Evolutionary conservation across 2,329 filamentous ascomycete genomes (phyloP).

Genomic region (Fusarium secorum): DNA sequence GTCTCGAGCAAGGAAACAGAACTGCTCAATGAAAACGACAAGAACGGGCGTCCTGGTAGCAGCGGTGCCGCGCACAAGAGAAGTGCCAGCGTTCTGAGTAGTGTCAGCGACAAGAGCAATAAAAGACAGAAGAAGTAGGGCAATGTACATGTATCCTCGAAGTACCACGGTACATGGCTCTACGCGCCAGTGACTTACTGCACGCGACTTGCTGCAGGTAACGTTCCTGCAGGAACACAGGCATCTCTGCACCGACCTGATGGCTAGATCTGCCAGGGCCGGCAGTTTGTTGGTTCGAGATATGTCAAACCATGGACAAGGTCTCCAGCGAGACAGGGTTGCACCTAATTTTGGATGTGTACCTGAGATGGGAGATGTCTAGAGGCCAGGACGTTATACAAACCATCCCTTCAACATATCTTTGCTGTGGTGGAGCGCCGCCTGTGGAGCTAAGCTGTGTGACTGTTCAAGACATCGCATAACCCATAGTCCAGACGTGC

Average conservation of each 20-base stretch:
- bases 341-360: constrained; percentile 7
- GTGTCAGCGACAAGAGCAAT: constrained; percentile 68
- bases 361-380: neutral
- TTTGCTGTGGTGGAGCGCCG: constrained; percentile 20
- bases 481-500: constrained; percentile 4
- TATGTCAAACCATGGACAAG: constrained; percentile 11
- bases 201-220: constrained; percentile 6
- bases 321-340: constrained; percentile 10
- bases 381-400: constrained; percentile 3
- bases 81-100: constrained; percentile 82
- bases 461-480: constrained; percentile 27
- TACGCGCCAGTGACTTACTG: constrained; percentile 27
- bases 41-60: constrained; percentile 47
- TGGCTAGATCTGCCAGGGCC: constrained; percentile 13
- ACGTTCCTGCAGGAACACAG: constrained; percentile 25
- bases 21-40: constrained; percentile 41
- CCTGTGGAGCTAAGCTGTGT: constrained; percentile 16
- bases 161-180: constrained; percentile 35
- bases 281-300: constrained; percentile 31
- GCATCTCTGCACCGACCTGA: constrained; percentile 10
- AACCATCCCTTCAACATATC: constrained; percentile 1
- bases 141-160: constrained; percentile 17
- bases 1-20: constrained; percentile 24
- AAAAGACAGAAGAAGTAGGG: constrained; percentile 64
- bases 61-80: constrained; percentile 69